A percentile compares a stretch with the other conserved stretches of the same genome.
Evolutionary conservation across 2,329 filamentous ascomycete species (phyloP).

Genomic region (Ceratocystis destructans): DNA sequence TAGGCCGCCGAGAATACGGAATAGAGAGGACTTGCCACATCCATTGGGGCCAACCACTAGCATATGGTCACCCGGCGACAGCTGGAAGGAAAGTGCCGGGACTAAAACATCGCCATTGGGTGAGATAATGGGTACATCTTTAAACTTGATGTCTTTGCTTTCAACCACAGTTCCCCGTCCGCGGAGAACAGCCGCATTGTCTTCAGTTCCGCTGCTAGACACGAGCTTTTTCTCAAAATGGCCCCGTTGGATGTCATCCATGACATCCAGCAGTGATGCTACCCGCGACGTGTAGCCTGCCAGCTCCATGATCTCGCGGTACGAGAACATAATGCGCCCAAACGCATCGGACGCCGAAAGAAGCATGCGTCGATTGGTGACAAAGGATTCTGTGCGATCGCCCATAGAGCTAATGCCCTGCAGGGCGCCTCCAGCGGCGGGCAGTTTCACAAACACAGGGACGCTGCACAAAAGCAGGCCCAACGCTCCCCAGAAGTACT

Average conservation of each 20-base stretch:
- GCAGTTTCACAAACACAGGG: slow-evolving; percentile 89
- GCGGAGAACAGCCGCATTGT: slow-evolving; percentile 69
- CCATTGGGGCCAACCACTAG: slow-evolving; percentile 94
- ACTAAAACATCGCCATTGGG: slow-evolving; percentile 92
- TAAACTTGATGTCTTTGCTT: slow-evolving; percentile 71
- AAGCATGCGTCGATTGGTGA: slow-evolving; percentile 85
- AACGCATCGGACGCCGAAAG: slow-evolving; percentile 91
- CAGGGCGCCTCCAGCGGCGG: slow-evolving; percentile 37
- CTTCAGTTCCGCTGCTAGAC: slow-evolving; percentile 67
- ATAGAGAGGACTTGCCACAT: slow-evolving; percentile 90
- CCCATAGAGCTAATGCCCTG: slow-evolving; percentile 48
- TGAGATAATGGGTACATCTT: slow-evolving; percentile 86
- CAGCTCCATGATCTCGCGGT: slow-evolving; percentile 91
- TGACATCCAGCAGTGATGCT: slow-evolving; percentile 76
- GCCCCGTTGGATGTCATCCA: slow-evolving; percentile 80
- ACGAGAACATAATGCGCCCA: slow-evolving; percentile 92
- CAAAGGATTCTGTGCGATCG: slow-evolving; percentile 62
- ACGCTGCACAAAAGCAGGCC: slow-evolving; percentile 85
- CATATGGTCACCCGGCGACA: slow-evolving; percentile 76
- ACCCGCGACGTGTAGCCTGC: slow-evolving; percentile 92
- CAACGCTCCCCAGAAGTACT: slow-evolving; percentile 96
- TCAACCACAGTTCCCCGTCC: slow-evolving; percentile 72
- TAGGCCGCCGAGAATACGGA: slow-evolving; percentile 87
- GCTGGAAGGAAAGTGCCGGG: slow-evolving; percentile 70
- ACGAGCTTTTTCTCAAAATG: slow-evolving; percentile 95